Evolutionary conservation across 2,329 filamentous ascomycete species (phyloP), one percentile per base, ranked within the genome.

Genomic region (Chaetomium strumarium): DNA sequence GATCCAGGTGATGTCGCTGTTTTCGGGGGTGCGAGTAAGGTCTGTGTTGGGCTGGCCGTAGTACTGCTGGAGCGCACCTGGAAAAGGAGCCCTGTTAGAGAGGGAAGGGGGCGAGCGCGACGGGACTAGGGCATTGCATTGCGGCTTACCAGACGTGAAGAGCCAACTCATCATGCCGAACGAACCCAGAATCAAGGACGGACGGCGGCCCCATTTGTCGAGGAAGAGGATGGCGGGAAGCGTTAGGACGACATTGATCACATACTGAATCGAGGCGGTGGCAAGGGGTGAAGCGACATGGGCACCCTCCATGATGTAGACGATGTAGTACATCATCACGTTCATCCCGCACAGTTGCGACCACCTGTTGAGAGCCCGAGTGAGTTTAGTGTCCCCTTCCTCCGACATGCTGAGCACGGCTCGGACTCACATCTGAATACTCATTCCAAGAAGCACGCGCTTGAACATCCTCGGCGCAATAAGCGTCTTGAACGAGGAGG

Each of bases 231-330:
- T 80, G 13, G 80, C 80, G 0, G 81, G 79, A 1, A 83, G 66
- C 0, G 82, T 84, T 55, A 83, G 69, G 14, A 70, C 69, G 0
- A 84, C 79, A 60, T 84, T 84, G 66, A 85, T 81, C 52, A 84
- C 73, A 60, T 84, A 84, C 61, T 84, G 79, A 19, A 85, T 81
- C 0, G 78, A 78, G 0, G 80, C 76, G 1, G 80, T 80, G n/a
- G 81, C 68, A 8, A 84, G 72, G 3, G 78, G 75, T 14, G 78
- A 75, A 1, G 71, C 74, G 46, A 84, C 78, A 31, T 78, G 73
- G 3, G 80, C 78, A 6, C 75, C 73, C 53, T 79, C 71, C 77
- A 83, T 80, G 56, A 83, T 77, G 62, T 80, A 83, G 3, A 81
- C 75, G 38, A 82, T 78, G 57, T 82, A 81, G 62, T 79, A 62